Conservation (phyloP, 1,284 basidiomycete genomes). For the Ceratobasidium sp. region DNA sequence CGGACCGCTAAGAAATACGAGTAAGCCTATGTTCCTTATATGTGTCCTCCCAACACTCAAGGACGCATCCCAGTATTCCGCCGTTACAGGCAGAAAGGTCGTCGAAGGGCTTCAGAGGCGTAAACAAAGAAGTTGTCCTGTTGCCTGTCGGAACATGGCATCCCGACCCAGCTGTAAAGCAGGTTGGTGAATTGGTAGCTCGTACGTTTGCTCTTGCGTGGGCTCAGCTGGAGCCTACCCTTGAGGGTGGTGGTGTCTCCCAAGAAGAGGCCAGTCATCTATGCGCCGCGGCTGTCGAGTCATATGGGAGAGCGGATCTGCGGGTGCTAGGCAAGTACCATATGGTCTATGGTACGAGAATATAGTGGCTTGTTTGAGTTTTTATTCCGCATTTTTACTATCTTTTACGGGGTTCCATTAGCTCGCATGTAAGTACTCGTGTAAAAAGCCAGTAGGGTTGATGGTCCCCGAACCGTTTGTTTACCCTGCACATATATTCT, state of each 20-base stretch:
- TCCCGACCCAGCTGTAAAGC: background rate
- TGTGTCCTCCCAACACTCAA: background rate
- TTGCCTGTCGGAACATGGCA: background rate
- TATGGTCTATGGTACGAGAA: conserved; percentile 2
- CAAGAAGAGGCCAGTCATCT: background rate
- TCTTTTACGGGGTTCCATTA: too few species aligned
- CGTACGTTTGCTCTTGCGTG: background rate
- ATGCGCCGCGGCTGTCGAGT: background rate
- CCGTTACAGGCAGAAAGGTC: background rate
- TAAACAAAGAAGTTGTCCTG: background rate
- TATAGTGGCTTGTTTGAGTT: too few species aligned
- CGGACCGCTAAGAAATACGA: background rate
- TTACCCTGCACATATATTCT: too few species aligned
- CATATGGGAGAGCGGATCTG: background rate
- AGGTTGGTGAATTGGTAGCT: background rate
- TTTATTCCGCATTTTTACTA: too few species aligned
- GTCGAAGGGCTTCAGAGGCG: background rate
- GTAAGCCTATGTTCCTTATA: background rate
- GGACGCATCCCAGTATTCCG: background rate
- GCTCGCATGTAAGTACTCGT: too few species aligned
- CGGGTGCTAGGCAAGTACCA: background rate
- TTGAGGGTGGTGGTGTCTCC: background rate
- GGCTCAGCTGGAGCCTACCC: background rate
- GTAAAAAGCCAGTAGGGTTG: too few species aligned
- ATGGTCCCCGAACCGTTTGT: too few species aligned